Evolutionary conservation across 1,284 basidiomycete species (phyloP).

Genomic region (Pterula multifida): DNA sequence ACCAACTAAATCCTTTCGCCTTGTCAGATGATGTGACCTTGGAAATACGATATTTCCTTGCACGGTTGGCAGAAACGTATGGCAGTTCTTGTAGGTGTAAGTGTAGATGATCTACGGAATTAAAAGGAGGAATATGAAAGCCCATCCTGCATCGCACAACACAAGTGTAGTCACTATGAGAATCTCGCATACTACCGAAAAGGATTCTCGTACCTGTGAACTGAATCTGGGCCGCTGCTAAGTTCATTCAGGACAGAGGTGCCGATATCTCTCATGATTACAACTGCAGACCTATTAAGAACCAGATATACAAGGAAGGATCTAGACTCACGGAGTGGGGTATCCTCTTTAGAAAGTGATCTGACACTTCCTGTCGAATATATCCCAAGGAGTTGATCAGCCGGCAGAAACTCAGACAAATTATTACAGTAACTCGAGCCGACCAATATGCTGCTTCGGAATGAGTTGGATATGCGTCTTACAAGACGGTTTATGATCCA

Average conservation of each 20-base stretch:
- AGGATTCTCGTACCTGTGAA: conserved; percentile 30
- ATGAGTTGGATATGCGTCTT: conserved; percentile 52
- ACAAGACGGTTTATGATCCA: conserved; percentile 51
- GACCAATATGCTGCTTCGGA: conserved; percentile 51
- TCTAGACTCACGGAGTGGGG: conserved; percentile 31
- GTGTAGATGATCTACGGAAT: conserved; percentile 71
- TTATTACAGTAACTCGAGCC: conserved; percentile 7
- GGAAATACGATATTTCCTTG: conserved; percentile 40
- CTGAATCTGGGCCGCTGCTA: conserved; percentile 24
- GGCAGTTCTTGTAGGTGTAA: conserved; percentile 68
- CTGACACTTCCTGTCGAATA: conserved; percentile 34
- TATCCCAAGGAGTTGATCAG: not conserved
- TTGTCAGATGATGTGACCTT: not conserved
- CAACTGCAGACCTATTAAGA: conserved; percentile 27
- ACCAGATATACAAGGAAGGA: not conserved
- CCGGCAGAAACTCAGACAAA: not conserved
- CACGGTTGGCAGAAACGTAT: conserved; percentile 32
- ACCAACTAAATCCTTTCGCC: conserved; percentile 68
- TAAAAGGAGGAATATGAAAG: conserved; percentile 77
- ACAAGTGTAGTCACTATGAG: not conserved
- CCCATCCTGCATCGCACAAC: conserved; percentile 37
- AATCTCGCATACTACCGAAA: conserved; percentile 1
- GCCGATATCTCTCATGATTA: conserved; percentile 51
- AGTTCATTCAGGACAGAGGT: conserved; percentile 36
- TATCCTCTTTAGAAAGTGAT: conserved; percentile 30